Evolutionary conservation across 2,329 filamentous ascomycete genomes (phyloP).

Genomic region (Fusarium penzigii): DNA sequence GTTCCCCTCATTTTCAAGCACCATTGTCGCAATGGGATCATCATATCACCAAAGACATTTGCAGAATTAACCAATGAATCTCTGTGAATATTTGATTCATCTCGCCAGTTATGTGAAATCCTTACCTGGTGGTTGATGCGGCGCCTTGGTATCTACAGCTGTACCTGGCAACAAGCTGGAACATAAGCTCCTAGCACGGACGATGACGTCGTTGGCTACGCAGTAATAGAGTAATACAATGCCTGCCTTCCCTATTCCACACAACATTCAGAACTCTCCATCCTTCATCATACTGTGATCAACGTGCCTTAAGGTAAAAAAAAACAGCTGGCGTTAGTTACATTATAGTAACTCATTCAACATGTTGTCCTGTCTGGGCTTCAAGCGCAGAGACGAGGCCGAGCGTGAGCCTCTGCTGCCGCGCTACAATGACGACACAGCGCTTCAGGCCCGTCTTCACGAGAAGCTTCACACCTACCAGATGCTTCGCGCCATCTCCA

Average conservation of each 20-base stretch:
- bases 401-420: conserved; percentile 81
- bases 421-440: conserved; percentile 79
- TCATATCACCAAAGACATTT: not conserved
- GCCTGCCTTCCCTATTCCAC: not conserved
- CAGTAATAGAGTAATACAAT: no score
- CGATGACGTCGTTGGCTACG: not conserved
- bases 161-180: not conserved
- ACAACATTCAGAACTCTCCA: not conserved
- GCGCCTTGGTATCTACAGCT: no score
- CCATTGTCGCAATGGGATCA: not conserved
- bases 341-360: not conserved
- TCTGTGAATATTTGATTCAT: not conserved
- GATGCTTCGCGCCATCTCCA: conserved; percentile 78
- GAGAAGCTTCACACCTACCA: conserved; percentile 93
- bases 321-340: not conserved
- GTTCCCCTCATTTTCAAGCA: not conserved
- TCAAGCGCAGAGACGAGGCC: conserved; percentile 47
- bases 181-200: not conserved
- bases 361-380: conserved; percentile 67
- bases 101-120: no score
- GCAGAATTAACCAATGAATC: not conserved
- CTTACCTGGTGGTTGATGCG: not conserved
- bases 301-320: not conserved
- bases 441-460: conserved; percentile 73
- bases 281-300: not conserved